Base-by-base conservation (phyloP, 2,329 filamentous ascomycete species). In the Waltergamsia citrina region DNA sequence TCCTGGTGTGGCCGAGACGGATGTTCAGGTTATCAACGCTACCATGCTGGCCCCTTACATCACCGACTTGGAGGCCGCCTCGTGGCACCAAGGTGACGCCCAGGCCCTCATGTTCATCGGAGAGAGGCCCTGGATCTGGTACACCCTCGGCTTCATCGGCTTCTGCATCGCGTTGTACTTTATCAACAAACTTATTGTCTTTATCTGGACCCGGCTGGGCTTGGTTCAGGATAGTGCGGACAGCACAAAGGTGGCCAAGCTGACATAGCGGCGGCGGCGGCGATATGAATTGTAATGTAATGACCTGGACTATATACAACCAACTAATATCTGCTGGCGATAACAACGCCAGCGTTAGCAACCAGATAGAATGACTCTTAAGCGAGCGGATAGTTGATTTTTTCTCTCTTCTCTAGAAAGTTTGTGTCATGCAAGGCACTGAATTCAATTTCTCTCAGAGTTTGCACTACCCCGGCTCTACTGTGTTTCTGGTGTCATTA, bases 31-130 rank as follows among this genome's bases (percentile, higher is more conserved):
- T 25, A 42, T 56, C 35, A 44, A 49, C 19, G 42, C 43, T 2
- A 43, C 43, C 1, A 36, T 43, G 16, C 33, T 53, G 23, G 31
- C 31, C n/a, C 44, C 48, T 4, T 53, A 59, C 35, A 53, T 63
- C 24, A 48, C 49, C 29, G 62, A 64, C 25, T 44, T 48, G 14
- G 48, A 53, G 40, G 59, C 59, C 19, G 57, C 49, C 35, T 62
- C 60, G 22, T 69, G 65, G 65, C 65, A 69, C 42, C 52, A 57
- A 5, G 54, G 53, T 19, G 65, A 69, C 39, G 62, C 65, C 4
- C 54, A 62, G 40, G 52, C 57, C 0, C 58, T 69, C 33, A 67
- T 69, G 51, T 69, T 63, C 62, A 53, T 69, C 48, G 59, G 64
- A 4, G 44, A 49, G 3, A 44, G 47, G 6, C 51, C 50, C 1